Conservation (phyloP, 306 rosid genomes). For the Cicer pinnatifidum region DNA sequence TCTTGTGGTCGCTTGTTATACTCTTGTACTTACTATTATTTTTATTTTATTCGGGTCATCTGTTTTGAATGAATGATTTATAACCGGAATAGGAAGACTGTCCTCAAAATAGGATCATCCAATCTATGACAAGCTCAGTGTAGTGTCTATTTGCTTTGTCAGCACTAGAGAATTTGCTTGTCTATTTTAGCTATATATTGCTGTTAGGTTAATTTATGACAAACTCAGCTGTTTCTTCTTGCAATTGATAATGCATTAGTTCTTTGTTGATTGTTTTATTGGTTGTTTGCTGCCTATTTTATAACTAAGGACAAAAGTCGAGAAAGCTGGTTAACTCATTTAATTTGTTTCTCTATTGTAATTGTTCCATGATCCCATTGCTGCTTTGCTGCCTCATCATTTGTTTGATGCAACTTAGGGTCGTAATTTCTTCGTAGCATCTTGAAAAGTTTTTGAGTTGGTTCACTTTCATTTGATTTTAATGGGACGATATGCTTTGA, state of each 20-base stretch:
- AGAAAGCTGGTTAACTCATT: constrained; percentile 89
- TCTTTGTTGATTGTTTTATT: constrained; percentile 35
- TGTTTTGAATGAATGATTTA: constrained; percentile 32
- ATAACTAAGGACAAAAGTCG: constrained; percentile 95
- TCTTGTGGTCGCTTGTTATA: neutral
- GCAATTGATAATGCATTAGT: neutral
- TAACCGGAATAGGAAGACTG: neutral
- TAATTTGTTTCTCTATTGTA: constrained; percentile 25
- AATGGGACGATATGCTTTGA: neutral
- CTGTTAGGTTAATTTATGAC: constrained; percentile 1
- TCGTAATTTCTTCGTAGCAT: neutral
- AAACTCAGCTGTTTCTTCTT: neutral
- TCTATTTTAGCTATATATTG: constrained; percentile 8
- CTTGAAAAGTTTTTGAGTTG: constrained; percentile 4
- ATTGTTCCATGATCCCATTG: constrained; percentile 10
- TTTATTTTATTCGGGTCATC: neutral
- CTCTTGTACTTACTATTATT: constrained; percentile 11
- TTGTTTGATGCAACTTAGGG: neutral
- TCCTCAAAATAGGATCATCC: neutral
- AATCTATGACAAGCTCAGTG: constrained; percentile 5
- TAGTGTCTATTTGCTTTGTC: constrained; percentile 13
- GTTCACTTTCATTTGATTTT: constrained; percentile 5
- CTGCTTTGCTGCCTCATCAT: constrained; percentile 23
- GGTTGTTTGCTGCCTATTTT: constrained; percentile 22
- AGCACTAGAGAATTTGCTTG: constrained; percentile 17